These are phyloP conservation scores for Leccinum subrobustum DNA, from an alignment of 1,284 basidiomycete species.

Conservation along the genomic window DNA sequence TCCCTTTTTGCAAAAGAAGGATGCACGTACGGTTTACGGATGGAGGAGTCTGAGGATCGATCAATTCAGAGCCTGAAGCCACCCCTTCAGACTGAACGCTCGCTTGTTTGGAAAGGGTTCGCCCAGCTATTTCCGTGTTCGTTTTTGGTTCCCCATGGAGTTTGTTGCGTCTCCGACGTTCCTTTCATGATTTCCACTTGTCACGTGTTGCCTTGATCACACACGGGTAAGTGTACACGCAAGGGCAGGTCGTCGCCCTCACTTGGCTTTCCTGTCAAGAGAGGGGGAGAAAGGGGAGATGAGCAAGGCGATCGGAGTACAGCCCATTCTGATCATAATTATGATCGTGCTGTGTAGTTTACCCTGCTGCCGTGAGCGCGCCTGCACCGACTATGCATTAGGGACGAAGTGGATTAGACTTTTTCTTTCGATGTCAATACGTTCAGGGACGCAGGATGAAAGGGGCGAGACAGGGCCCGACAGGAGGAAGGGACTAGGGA, in stretches of 20 bases:
- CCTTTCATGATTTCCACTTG: neutral
- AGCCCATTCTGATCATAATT: neutral
- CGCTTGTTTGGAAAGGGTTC: neutral
- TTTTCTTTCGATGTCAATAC: neutral
- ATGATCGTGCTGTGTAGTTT: neutral
- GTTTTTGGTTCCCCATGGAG: neutral
- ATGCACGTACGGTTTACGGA: neutral
- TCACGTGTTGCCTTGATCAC: neutral
- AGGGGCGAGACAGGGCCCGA: neutral
- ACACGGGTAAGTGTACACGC: neutral
- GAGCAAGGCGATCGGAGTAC: neutral
- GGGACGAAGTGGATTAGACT: neutral
- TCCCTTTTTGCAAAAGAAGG: neutral
- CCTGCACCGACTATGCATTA: neutral
- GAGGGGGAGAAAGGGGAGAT: neutral
- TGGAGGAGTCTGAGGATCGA: neutral
- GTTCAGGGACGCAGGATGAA: neutral
- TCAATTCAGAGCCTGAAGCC: neutral
- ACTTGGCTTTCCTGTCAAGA: neutral
- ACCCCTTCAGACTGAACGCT: neutral
- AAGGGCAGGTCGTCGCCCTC: neutral
- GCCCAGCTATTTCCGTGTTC: neutral
- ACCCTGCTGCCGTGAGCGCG: neutral
- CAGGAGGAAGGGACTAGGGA: neutral
- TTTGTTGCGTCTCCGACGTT: neutral